phyloP scores from a whole-genome alignment of 1,284 basidiomycete genomes.

The Athelia sp. region DNA sequence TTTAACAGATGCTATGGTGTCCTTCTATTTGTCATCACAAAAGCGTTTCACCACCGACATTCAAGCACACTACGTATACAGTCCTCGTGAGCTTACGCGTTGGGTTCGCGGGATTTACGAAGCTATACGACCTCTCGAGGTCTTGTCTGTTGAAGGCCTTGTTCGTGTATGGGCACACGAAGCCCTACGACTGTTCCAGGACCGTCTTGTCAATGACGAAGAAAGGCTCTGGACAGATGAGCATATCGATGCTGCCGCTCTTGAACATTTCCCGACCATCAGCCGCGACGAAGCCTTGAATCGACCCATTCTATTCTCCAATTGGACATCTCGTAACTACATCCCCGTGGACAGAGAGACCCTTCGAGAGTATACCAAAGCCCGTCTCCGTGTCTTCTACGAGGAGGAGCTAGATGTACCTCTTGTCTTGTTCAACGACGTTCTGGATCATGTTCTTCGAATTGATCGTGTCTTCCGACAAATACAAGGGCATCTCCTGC shows the following conservation, averaged over 20 bases:
- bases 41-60: slow-evolving; percentile 91
- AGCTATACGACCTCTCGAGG: slow-evolving; percentile 90
- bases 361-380: slow-evolving; percentile 95
- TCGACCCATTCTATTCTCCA: slow-evolving; percentile 95
- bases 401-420: slow-evolving; percentile 98
- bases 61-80: slow-evolving; percentile 99
- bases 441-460: slow-evolving; percentile 93
- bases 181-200: slow-evolving; percentile 95
- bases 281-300: slow-evolving; percentile 77
- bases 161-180: slow-evolving; percentile 99
- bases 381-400: slow-evolving; percentile 91
- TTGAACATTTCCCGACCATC: slow-evolving; percentile 90
- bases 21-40: slow-evolving; percentile 93
- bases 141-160: slow-evolving; percentile 87
- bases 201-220: slow-evolving; percentile 89
- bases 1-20: slow-evolving; percentile 96
- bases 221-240: slow-evolving; percentile 96
- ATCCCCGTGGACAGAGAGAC: slow-evolving; percentile 91
- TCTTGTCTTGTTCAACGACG: slow-evolving; percentile 98
- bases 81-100: slow-evolving; percentile 96
- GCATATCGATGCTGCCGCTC: slow-evolving; percentile 80
- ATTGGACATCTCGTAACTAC: slow-evolving; percentile 99
- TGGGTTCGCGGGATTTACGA: slow-evolving; percentile 99
- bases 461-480: slow-evolving; percentile 99
- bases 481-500: slow-evolving; percentile 91